These are phyloP conservation scores for Voacanga thouarsii DNA, from an alignment of 257 asterid genomes.

Conservation along the genomic window DNA sequence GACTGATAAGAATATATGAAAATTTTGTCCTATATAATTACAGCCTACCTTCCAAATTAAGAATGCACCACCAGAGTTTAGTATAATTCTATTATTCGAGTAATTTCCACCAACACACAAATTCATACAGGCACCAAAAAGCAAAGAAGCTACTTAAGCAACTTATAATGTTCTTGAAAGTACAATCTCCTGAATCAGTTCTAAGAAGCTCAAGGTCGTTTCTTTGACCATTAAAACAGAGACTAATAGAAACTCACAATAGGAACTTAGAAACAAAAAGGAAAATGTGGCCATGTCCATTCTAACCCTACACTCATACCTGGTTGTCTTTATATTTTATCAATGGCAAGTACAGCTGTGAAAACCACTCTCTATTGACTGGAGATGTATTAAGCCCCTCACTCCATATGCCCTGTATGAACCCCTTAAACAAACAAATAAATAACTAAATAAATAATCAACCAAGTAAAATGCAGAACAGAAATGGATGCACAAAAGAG, in stretches of 20 bases:
- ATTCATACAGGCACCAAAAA: neutral
- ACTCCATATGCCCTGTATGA: constrained; percentile 19
- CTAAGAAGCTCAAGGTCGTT: neutral
- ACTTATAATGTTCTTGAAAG: neutral
- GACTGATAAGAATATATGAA: neutral
- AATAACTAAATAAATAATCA: neutral
- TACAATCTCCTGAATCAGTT: neutral
- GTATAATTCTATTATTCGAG: neutral
- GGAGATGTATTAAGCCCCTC: constrained; percentile 37
- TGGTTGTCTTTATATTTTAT: constrained; percentile 29
- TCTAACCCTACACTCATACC: constrained; percentile 26
- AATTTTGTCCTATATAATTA: neutral
- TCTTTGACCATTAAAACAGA: neutral
- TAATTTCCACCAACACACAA: neutral
- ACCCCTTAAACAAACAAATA: neutral
- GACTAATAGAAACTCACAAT: neutral
- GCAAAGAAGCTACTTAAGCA: neutral
- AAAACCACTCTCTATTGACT: constrained; percentile 31
- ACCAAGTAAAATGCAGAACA: neutral
- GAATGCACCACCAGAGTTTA: neutral
- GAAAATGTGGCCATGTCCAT: neutral
- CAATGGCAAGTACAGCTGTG: constrained; percentile 50
- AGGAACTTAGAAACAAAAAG: neutral
- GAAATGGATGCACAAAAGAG: neutral
- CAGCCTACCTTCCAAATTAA: neutral